A percentile compares a stretch with the other conserved stretches of the same genome.
Conservation (phyloP, 1,284 basidiomycete species). For the Volvariella surrecta region DNA sequence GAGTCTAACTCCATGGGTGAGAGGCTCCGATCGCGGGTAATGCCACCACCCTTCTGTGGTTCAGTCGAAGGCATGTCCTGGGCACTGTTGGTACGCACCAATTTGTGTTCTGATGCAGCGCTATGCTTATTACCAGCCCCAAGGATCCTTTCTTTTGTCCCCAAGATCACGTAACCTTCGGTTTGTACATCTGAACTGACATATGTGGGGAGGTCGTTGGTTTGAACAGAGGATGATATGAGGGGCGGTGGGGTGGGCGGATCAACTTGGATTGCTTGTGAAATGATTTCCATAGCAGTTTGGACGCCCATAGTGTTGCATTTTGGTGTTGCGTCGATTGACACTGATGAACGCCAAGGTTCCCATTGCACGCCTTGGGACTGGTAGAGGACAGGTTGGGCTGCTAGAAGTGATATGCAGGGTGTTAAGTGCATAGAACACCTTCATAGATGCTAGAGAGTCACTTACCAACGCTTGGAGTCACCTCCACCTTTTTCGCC, state of each 20-base stretch:
- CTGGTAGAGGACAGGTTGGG: constrained; percentile 11
- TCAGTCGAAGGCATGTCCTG: too few species aligned
- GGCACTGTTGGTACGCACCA: too few species aligned
- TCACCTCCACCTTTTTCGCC: constrained; percentile 36
- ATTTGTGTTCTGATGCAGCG: too few species aligned
- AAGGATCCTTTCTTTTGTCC: too few species aligned
- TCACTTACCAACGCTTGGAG: constrained; percentile 27
- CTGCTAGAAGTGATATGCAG: constrained; percentile 2
- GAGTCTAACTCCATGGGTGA: constrained; percentile 54
- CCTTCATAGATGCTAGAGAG: neutral
- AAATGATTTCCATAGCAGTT: constrained; percentile 4
- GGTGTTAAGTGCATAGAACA: neutral
- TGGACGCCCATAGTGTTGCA: constrained; percentile 7
- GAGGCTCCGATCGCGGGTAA: constrained; percentile 3
- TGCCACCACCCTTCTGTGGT: constrained; percentile 1
- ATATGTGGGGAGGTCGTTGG: constrained; percentile 8
- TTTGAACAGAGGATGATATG: constrained; percentile 10
- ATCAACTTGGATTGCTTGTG: constrained; percentile 18
- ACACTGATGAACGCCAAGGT: constrained; percentile 14
- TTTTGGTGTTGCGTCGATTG: constrained; percentile 11
- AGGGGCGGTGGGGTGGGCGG: constrained; percentile 10
- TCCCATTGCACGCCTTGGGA: constrained; percentile 28
- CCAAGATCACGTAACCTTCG: constrained; percentile 5
- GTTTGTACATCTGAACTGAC: constrained; percentile 13
- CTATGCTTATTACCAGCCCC: too few species aligned